These are phyloP conservation scores for Pleurozium schreberi DNA, from an alignment of 225 moss, liverwort and hornwort species.

Conservation along the genomic window DNA sequence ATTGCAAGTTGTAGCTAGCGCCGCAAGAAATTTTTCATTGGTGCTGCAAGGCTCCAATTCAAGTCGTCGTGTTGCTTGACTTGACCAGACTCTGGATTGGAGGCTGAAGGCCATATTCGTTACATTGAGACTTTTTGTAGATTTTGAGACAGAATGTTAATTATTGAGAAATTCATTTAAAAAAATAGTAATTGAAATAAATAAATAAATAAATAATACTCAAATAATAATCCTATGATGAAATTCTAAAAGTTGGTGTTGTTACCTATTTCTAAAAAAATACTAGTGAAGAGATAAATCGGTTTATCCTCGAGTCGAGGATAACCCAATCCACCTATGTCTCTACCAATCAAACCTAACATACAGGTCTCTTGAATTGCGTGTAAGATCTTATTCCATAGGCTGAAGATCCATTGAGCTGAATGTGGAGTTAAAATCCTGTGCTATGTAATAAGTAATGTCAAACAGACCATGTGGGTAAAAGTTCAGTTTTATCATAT, in stretches of 20 bases:
- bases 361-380: neutral
- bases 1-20: neutral
- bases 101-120: too few relatives aligned
- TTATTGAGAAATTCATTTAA: too few relatives aligned
- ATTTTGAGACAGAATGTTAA: too few relatives aligned
- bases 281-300: too few relatives aligned
- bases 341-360: neutral
- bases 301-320: too few relatives aligned
- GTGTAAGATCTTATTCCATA: neutral
- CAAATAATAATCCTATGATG: too few relatives aligned
- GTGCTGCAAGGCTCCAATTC: neutral
- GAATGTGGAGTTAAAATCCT: neutral
- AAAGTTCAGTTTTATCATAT: neutral
- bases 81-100: neutral
- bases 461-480: neutral
- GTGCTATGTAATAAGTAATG: neutral
- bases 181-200: too few relatives aligned
- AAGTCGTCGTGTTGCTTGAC: neutral
- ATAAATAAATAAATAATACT: too few relatives aligned
- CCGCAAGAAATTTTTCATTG: neutral
- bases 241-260: too few relatives aligned
- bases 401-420: neutral
- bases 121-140: too few relatives aligned
- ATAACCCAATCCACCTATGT: neutral
- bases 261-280: too few relatives aligned